Base-by-base conservation (phyloP, 2,329 filamentous ascomycete species). In the Dendryphion nanum region DNA sequence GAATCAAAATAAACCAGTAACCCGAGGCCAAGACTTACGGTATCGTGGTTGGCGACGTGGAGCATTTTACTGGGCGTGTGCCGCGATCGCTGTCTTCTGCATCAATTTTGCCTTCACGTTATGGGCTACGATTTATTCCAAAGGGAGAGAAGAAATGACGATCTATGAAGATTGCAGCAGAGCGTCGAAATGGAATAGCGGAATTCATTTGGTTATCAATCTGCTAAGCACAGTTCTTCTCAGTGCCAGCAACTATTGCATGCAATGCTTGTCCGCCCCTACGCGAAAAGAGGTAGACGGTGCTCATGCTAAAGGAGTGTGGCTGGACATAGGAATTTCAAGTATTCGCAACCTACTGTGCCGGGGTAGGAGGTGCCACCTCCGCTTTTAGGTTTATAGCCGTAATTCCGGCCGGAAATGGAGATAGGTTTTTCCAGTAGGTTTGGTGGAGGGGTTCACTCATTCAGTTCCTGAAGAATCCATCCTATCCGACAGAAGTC, bases 211-310 rank as follows among this genome's bases (percentile, higher is more conserved):
- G 15, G 39, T 66, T 2, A 71, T 79, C 51, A 78, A 78, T 54
- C 40, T 64, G 0, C 53, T 75, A 16, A 67, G 67, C 18, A 75
- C 71, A 0, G 33, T 66, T 2, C 41, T 77, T 6, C 59, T 78
- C 1, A 64, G 66, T 1, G 72, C 71, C 2, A 72, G 68, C 23
- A 76, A 76, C 47, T 77, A 74, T 42, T 70, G 66, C 38, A 76
- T 76, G 70, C 76, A 79, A 41, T 60, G 69, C 10, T 51, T 79
- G 10, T 66, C 57, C 14, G 66, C 75, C 0, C 76, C 76, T 0
- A 76, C 70, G 1, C 56, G 76, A 14, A 44, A 52, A 6, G 73
- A 79, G 30, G 53, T 78, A 5, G 70, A 79, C 35, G 47, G 42
- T 13, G 72, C 72, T 1, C 76, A 80, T 54, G 31, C 44, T 0